These are phyloP conservation scores for Tetraselmis striata DNA, from an alignment of 139 green algal species.

Conservation along the genomic window DNA sequence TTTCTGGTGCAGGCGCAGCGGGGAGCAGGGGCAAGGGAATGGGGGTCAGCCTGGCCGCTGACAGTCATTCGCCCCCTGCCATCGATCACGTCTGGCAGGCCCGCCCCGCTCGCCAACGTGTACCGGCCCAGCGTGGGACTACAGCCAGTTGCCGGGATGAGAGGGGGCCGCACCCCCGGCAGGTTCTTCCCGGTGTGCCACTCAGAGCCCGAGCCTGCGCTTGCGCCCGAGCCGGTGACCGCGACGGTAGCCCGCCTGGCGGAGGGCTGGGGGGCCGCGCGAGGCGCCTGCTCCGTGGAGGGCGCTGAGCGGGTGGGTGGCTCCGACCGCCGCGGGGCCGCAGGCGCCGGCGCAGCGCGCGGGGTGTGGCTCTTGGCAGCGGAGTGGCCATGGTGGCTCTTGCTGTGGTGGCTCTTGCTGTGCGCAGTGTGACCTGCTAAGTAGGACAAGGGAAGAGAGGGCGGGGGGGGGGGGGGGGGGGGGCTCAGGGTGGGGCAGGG, in stretches of 20 bases:
- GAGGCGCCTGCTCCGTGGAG: not conserved
- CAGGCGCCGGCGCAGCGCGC: not conserved
- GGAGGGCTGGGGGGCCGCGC: not conserved
- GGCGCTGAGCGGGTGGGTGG: not conserved
- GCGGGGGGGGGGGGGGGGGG: too few relatives aligned
- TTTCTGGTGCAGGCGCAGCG: conserved; percentile 31
- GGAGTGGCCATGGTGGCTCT: too few relatives aligned
- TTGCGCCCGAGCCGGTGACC: too few relatives aligned
- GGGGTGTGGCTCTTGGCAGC: too few relatives aligned
- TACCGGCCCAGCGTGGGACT: too few relatives aligned
- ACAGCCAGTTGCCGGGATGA: too few relatives aligned
- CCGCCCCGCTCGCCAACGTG: not conserved
- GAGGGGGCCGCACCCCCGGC: not conserved
- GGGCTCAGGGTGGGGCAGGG: too few relatives aligned
- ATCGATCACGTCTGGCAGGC: not conserved
- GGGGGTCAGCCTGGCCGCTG: too few relatives aligned
- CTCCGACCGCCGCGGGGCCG: not conserved
- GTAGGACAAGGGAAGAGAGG: too few relatives aligned
- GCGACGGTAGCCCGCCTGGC: not conserved
- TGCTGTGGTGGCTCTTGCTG: too few relatives aligned
- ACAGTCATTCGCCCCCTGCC: too few relatives aligned
- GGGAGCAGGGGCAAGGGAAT: not conserved
- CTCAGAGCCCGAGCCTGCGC: not conserved
- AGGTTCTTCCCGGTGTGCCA: not conserved
- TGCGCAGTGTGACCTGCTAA: too few relatives aligned